Base-by-base conservation (phyloP, 2,329 filamentous ascomycete species). In the Cordyceps farinosa region DNA sequence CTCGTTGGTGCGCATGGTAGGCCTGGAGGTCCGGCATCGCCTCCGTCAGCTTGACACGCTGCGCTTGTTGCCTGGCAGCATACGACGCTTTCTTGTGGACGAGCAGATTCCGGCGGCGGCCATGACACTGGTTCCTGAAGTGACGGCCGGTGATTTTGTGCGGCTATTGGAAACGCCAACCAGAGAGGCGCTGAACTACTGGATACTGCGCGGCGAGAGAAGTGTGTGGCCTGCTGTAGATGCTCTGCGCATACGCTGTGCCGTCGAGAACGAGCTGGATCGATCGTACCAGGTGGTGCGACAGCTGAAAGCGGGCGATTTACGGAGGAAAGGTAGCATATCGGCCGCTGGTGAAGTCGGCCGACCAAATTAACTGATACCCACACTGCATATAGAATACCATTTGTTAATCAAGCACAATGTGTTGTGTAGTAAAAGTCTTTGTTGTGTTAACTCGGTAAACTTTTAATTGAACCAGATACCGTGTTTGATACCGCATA, bases 221-320 rank as follows among this genome's bases (percentile, higher is more conserved):
- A 93, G 90, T 67, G 92, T 97, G 0, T 98, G 94, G 93, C 94
- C 93, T 0, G 91, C 92, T 2, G 86, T 97, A 3, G 88, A 88
- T 38, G 91, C 92, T 15, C 76, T 98, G 65, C 89, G 89, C 69
- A 88, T 96, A 7, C 81, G 94, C 7, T 95, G 91, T 74, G 89
- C 88, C 5, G 84, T 98, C 8, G 94, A 98, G 75, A 89, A 92
- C 62, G 92, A 96, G 72, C 80, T 98, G 11, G 93, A 97, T 73
- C 81, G 88, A 53, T 90, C 91, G 0, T 97, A 96, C 74, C 90
- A 96, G 74, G 80, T 89, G 63, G 89, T 94, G 0, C 81, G 91
- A 65, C 84, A 88, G 66, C 74, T 84, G 36, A 85, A 84, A 70
- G 82, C 83, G 0, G 80, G 80, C 0, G 81, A 78, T 4, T 68